Evolutionary conservation across 192 early-diverging fungal genomes (phyloP).

Genomic region (Coemansia sp.): DNA sequence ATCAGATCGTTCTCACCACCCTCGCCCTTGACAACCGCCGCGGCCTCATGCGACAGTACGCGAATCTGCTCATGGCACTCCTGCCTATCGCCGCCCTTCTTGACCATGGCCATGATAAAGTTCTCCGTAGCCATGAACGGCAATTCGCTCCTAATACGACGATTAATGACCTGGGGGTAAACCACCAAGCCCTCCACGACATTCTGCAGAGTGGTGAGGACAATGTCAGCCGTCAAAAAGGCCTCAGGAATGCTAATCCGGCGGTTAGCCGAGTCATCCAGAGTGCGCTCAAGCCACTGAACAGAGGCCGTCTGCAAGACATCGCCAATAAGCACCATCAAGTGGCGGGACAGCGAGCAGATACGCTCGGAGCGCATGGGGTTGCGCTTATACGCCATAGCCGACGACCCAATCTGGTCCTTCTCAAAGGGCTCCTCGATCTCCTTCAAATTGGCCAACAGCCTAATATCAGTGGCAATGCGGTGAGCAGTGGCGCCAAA

Average conservation of each 20-base stretch:
- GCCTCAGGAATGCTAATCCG: constrained; percentile 95
- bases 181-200: constrained; percentile 97
- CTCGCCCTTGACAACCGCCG: constrained; percentile 83
- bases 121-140: constrained; percentile 99
- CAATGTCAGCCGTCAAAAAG: constrained; percentile 94
- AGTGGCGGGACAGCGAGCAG: constrained; percentile 91
- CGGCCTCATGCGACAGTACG: constrained; percentile 92
- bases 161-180: constrained; percentile 90
- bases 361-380: constrained; percentile 98
- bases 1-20: constrained; percentile 96
- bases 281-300: constrained; percentile 97
- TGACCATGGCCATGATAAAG: constrained; percentile 99
- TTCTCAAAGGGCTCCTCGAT: constrained; percentile 99
- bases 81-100: constrained; percentile 93
- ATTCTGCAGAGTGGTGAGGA: constrained; percentile 93
- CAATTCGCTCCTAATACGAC: constrained; percentile 88
- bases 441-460: constrained; percentile 96
- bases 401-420: constrained; percentile 97
- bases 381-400: constrained; percentile 99
- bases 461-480: constrained; percentile 93
- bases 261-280: constrained; percentile 96
- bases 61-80: constrained; percentile 97
- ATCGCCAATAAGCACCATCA: constrained; percentile 88
- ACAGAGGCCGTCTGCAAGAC: constrained; percentile 85
- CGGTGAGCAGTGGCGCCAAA: constrained; percentile 97